Percentiles rank a stretch among this genome's conserved stretches.
Conservation (phyloP, 176 grass and related monocot species). For the Cocos nucifera region DNA sequence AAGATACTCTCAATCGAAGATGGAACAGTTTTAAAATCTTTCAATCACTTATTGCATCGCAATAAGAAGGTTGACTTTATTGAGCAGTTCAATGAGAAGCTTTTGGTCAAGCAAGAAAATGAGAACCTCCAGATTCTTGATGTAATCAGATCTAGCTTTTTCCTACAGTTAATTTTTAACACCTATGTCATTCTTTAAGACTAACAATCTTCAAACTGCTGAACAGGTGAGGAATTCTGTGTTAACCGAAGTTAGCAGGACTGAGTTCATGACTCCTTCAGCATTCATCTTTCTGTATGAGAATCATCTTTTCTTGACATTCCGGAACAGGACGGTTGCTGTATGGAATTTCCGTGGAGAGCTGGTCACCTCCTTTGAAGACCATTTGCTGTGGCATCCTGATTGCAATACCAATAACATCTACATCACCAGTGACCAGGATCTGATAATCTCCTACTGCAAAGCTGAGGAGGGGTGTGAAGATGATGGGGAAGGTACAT, state of each 20-base stretch:
- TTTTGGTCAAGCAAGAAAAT: constrained; percentile 96
- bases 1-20: constrained; percentile 98
- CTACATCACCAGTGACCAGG: constrained; percentile 92
- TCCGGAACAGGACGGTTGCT: constrained; percentile 83
- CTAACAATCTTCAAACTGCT: not conserved
- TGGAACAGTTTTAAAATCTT: constrained; percentile 72
- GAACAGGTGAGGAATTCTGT: constrained; percentile 80
- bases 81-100: constrained; percentile 63
- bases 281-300: constrained; percentile 98
- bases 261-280: constrained; percentile 85
- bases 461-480: constrained; percentile 47
- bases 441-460: constrained; percentile 97
- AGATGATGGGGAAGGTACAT: constrained; percentile 1
- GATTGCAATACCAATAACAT: constrained; percentile 68
- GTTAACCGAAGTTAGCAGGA: constrained; percentile 72
- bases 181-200: not conserved
- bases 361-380: constrained; percentile 94
- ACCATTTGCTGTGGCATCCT: constrained; percentile 94
- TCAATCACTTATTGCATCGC: constrained; percentile 81
- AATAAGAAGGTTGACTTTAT: constrained; percentile 99
- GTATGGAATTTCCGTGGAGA: constrained; percentile 98
- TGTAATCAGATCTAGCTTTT: constrained; percentile 31
- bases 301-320: constrained; percentile 99
- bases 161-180: constrained; percentile 1
- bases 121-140: constrained; percentile 96